Base-by-base conservation (phyloP, 2,329 filamentous ascomycete species). In the Fonsecaea monophora region DNA sequence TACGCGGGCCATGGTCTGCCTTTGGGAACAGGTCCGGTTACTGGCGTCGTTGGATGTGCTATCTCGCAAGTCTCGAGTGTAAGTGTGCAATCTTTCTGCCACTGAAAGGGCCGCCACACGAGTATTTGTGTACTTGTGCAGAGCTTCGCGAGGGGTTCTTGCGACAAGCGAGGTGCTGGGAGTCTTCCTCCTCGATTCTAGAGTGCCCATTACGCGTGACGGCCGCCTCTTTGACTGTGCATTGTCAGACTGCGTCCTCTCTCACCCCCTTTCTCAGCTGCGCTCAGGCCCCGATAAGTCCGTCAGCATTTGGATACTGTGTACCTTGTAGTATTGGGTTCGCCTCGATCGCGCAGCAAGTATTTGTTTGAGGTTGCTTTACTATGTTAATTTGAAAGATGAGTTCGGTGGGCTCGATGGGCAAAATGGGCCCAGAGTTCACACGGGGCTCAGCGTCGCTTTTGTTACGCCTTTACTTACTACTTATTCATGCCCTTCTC, bases 1-100 rank as follows among this genome's bases (percentile, higher is more conserved):
- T 13, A n/a, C 30, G 25, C 65, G 60, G 65, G 13, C 42, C 30
- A 42, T 32, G 42, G 30, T 37, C 60, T 63, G 37, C 21, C 48
- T 67, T 67, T 15, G 65, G 65, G 54, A 54, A 21, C 18, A 25
- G 9, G 45, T 50, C 45, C 45, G 45, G 18, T 18, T 50, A 6
- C 45, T 50, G 45, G 45, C 10, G 45, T 50, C 4, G 18, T 25
- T 25, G 45, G 45, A 13, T 4, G 45, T 25, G 45, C 45, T 50
- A 50, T 50, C 45, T 50, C 45, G 45, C 15, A 13, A 50, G 45
- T 12, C 45, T 21, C 10, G 4, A 21, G 13, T 18, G 1, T 25
- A 21, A 21, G 9, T 13, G 18, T 25, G 2, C 12, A 25, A 50
- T 25, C n/a, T 25, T n/a, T 48, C 42, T 48, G 42, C 18, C 42